Evolutionary conservation across 2,329 filamentous ascomycete species (phyloP).

Genomic region (Sporothrix schenckii): DNA sequence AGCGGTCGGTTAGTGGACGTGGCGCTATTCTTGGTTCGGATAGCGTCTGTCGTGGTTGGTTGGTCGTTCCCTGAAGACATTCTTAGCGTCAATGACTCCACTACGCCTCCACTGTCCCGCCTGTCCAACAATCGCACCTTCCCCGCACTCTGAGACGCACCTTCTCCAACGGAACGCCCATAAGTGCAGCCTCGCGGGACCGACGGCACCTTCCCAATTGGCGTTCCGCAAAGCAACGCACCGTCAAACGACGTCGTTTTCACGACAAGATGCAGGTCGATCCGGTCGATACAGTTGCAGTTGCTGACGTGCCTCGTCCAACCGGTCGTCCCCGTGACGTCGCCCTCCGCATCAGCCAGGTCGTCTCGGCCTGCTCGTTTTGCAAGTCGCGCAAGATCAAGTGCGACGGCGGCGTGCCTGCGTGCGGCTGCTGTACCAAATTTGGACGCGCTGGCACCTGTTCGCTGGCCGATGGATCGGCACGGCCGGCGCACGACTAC

Average conservation of each 20-base stretch:
- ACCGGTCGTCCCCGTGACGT: neutral
- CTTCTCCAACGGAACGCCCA: slow-evolving; percentile 20
- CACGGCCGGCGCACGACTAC: slow-evolving; percentile 36
- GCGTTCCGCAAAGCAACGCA: neutral
- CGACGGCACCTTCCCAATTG: no score
- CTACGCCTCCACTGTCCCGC: neutral
- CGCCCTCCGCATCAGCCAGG: slow-evolving; percentile 33
- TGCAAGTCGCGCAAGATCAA: slow-evolving; percentile 39
- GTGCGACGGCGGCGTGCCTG: slow-evolving; percentile 36
- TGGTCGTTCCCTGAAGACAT: neutral
- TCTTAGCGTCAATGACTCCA: no score
- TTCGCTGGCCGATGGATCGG: slow-evolving; percentile 33
- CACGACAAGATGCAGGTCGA: slow-evolving; percentile 18
- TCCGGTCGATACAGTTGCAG: neutral
- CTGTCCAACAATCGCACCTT: neutral
- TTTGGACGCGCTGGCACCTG: slow-evolving; percentile 37
- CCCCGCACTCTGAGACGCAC: neutral
- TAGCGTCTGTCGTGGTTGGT: neutral
- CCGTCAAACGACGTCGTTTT: neutral
- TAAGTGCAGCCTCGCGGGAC: slow-evolving; percentile 11
- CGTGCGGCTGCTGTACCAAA: slow-evolving; percentile 38
- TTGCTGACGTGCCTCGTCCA: neutral
- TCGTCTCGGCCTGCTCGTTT: slow-evolving; percentile 38
- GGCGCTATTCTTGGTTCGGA: neutral
- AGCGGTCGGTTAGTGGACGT: neutral